A percentile compares a stretch with the other conserved stretches of the same genome.
These are phyloP conservation scores for Mortierella sp. DNA, from an alignment of 371 early-diverging fungal species.

Conservation along the genomic window DNA sequence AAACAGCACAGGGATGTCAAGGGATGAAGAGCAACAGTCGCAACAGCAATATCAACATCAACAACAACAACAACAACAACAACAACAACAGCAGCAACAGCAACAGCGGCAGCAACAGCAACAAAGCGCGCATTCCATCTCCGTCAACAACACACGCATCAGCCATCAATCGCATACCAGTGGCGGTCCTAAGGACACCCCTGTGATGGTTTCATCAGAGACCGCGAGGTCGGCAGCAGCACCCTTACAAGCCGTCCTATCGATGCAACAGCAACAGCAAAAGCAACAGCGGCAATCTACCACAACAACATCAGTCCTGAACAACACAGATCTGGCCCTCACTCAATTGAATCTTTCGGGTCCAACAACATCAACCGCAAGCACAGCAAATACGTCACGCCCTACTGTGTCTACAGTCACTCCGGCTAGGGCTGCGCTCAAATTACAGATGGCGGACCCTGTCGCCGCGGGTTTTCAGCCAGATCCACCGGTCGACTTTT, in stretches of 20 bases:
- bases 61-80: neutral
- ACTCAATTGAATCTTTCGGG: no score
- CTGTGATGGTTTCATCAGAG: no score
- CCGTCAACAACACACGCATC: no score
- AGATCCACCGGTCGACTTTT: slow-evolving; percentile 33
- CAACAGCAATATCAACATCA: slow-evolving; percentile 2
- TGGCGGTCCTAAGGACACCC: no score
- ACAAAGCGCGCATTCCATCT: no score
- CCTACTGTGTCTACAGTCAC: slow-evolving; percentile 1
- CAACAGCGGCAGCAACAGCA: slow-evolving; percentile 5
- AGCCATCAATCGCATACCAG: no score
- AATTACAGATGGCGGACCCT: slow-evolving; percentile 22
- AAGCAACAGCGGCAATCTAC: slow-evolving; percentile 3
- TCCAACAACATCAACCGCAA: neutral
- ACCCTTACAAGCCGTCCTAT: no score
- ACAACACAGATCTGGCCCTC: no score
- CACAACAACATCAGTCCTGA: no score
- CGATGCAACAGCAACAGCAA: neutral
- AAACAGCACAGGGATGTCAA: no score
- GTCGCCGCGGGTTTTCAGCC: slow-evolving; percentile 22
- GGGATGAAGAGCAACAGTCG: neutral
- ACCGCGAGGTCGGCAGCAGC: no score
- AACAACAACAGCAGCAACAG: neutral
- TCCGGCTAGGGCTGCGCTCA: slow-evolving; percentile 19
- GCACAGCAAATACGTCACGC: neutral